Evolutionary conservation across 202 grass and related monocot genomes (phyloP).

Genomic region (Zoysia matrella): DNA sequence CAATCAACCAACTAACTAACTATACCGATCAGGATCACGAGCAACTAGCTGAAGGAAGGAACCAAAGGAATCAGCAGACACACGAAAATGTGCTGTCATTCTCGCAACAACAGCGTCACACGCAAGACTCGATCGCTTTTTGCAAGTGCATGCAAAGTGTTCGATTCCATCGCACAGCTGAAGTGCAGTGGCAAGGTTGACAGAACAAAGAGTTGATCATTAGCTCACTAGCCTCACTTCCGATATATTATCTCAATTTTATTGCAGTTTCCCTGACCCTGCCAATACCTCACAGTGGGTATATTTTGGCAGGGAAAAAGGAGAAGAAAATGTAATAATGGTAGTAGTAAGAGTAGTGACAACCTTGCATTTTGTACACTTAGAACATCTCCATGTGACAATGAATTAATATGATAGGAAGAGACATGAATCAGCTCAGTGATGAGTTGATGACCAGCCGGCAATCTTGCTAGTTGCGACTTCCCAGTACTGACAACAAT

Average conservation of each 20-base stretch:
- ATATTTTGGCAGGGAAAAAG: conserved; percentile 5
- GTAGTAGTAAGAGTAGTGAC: neutral
- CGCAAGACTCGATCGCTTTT: neutral
- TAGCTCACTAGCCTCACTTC: too few relatives aligned
- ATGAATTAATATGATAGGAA: conserved; percentile 28
- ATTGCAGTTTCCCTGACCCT: conserved; percentile 18
- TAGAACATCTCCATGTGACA: conserved; percentile 31
- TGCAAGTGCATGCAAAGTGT: neutral
- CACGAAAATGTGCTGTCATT: conserved; percentile 16
- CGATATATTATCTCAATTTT: neutral
- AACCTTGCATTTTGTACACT: conserved; percentile 47
- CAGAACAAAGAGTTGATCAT: neutral
- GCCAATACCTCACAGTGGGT: neutral
- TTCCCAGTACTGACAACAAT: too few relatives aligned
- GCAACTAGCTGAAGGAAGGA: neutral
- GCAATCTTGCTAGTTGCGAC: neutral
- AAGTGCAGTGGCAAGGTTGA: neutral
- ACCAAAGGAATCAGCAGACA: neutral
- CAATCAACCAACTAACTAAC: neutral
- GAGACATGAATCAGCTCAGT: too few relatives aligned
- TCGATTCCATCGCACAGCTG: neutral
- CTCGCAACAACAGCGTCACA: neutral
- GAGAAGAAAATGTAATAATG: neutral
- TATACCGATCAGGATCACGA: neutral
- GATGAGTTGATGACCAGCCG: neutral